Percentiles rank a stretch among this genome's conserved stretches.
phyloP scores from a whole-genome alignment of 2,329 filamentous ascomycete genomes.

The Penicillium sp. region DNA sequence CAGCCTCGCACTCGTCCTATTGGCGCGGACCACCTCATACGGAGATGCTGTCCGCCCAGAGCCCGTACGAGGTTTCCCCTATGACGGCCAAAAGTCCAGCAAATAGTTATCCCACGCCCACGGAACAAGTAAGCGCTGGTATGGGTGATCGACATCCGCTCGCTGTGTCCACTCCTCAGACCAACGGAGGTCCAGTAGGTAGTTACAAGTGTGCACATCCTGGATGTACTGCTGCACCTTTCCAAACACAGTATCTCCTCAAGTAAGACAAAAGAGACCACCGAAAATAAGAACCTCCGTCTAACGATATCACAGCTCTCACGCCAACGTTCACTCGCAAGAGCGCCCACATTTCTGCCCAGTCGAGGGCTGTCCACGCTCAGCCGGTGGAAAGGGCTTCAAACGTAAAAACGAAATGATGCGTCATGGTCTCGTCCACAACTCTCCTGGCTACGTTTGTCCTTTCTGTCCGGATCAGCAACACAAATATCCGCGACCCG shows the following conservation, averaged over 20 bases:
- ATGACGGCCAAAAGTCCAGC: conserved; percentile 37
- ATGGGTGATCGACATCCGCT: conserved; percentile 25
- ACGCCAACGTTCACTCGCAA: conserved; percentile 62
- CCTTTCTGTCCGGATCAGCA: conserved; percentile 93
- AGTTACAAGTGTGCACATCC: conserved; percentile 55
- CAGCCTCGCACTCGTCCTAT: conserved; percentile 31
- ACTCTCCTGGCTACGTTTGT: conserved; percentile 91
- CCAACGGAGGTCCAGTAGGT: conserved; percentile 31
- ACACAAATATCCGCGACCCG: conserved; percentile 90
- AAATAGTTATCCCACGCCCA: conserved; percentile 43
- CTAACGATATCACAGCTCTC: conserved; percentile 39
- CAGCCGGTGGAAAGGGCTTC: conserved; percentile 64
- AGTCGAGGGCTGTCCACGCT: conserved; percentile 56
- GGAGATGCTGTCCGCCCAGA: conserved; percentile 29
- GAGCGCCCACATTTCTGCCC: conserved; percentile 64
- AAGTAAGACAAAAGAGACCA: conserved; percentile 50
- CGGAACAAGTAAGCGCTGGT: conserved; percentile 30
- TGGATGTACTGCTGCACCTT: conserved; percentile 58
- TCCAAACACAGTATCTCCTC: conserved; percentile 64
- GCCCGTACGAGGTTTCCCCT: conserved; percentile 31
- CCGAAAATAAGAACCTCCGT: not conserved
- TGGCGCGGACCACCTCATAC: conserved; percentile 31
- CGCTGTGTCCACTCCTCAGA: conserved; percentile 20
- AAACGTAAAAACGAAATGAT: conserved; percentile 72
- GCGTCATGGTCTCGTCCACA: conserved; percentile 82